phyloP scores from a whole-genome alignment of 306 rosid species.

The Sphenostylis stenocarpa region DNA sequence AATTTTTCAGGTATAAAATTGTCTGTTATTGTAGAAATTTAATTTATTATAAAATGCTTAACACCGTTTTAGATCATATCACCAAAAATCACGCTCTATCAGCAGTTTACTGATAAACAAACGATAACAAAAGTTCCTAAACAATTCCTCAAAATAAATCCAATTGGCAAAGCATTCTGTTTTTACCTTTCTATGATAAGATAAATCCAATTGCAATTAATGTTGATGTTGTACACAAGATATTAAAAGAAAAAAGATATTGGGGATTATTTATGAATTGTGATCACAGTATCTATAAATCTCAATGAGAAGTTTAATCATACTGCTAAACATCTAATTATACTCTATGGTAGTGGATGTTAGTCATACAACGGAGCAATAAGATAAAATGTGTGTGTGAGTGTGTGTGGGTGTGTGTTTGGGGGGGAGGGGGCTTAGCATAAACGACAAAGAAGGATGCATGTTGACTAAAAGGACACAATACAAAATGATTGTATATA shows the following conservation, averaged over 20 bases:
- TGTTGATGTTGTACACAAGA: neutral
- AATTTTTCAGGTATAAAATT: neutral
- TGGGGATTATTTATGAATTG: neutral
- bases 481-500: neutral
- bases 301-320: neutral
- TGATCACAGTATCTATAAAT: neutral
- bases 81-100: slow-evolving; percentile 14
- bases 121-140: neutral
- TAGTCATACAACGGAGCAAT: no score
- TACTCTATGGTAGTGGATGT: neutral
- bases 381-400: no score
- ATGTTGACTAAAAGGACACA: neutral
- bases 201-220: slow-evolving; percentile 18
- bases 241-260: neutral
- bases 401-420: no score
- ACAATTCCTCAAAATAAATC: slow-evolving; percentile 16
- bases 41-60: neutral
- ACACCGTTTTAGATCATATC: slow-evolving; percentile 9
- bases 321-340: neutral
- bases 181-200: neutral
- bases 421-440: no score
- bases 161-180: slow-evolving; percentile 1
- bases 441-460: neutral
- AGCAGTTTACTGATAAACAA: slow-evolving; percentile 8
- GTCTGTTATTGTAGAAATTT: neutral